These are phyloP conservation scores for Phytophthora gonapodyides DNA, from an alignment of 352 stramenopile species.

Conservation along the genomic window DNA sequence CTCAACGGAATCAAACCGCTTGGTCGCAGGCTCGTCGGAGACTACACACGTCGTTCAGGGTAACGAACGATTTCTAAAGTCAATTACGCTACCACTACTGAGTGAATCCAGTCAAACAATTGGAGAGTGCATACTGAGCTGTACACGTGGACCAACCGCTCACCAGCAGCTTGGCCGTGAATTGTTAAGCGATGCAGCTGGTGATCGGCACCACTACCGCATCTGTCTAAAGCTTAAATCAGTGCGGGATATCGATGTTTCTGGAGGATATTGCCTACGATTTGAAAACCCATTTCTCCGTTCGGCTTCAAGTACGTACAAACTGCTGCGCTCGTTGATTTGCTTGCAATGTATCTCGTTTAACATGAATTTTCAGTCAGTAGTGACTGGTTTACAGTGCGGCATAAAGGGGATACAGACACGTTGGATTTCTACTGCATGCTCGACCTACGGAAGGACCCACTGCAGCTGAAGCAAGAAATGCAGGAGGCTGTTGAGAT, in stretches of 20 bases:
- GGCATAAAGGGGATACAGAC: slow-evolving; percentile 41
- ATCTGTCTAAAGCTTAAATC: slow-evolving; percentile 50
- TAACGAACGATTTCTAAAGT: slow-evolving; percentile 13
- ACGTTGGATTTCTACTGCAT: slow-evolving; percentile 47
- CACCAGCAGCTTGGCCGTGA: slow-evolving; percentile 7
- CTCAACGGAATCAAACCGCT: slow-evolving; percentile 17
- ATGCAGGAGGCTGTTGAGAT: slow-evolving; percentile 56
- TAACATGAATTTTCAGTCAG: slow-evolving; percentile 38
- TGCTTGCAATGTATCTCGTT: neutral
- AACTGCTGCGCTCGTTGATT: neutral
- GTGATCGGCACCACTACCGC: slow-evolving; percentile 30
- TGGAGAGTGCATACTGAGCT: slow-evolving; percentile 27
- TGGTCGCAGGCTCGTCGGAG: slow-evolving; percentile 24
- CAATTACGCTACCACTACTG: slow-evolving; percentile 22
- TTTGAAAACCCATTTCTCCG: slow-evolving; percentile 49
- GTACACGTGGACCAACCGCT: slow-evolving; percentile 5
- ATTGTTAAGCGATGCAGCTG: slow-evolving; percentile 10
- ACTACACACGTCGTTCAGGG: slow-evolving; percentile 10
- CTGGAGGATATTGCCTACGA: slow-evolving; percentile 36
- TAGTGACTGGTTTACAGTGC: slow-evolving; percentile 39
- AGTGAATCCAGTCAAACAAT: slow-evolving; percentile 20
- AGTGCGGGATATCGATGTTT: slow-evolving; percentile 32
- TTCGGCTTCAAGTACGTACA: slow-evolving; percentile 36
- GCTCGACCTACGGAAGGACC: slow-evolving; percentile 47
- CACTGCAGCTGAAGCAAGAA: slow-evolving; percentile 41